These are phyloP conservation scores for Heliophila coronopifolia DNA, from an alignment of 441 rosid genomes.

Conservation along the genomic window DNA sequence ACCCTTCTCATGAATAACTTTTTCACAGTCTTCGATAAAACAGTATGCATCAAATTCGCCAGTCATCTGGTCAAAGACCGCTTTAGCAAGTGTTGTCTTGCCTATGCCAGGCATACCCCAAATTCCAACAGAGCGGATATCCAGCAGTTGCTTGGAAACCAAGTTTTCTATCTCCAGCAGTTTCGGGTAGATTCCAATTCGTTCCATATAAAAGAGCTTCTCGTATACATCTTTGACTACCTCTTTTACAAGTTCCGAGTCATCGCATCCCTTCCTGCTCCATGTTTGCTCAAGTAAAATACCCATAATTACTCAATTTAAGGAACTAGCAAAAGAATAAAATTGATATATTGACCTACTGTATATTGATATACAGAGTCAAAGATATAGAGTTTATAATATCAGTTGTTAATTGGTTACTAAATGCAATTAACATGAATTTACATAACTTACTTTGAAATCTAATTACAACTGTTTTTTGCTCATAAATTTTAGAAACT, in stretches of 20 bases:
- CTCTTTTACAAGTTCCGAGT: conserved; percentile 26
- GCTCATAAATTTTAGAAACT: no score
- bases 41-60: conserved; percentile 21
- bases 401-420: no score
- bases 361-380: no score
- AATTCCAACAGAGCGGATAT: conserved; percentile 26
- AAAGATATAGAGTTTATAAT: no score
- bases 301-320: not conserved
- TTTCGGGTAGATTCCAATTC: conserved; percentile 21
- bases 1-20: not conserved
- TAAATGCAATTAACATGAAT: no score
- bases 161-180: conserved; percentile 1
- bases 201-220: not conserved
- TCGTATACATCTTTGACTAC: conserved; percentile 8
- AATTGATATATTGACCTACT: no score
- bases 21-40: conserved; percentile 12
- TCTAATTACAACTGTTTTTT: no score
- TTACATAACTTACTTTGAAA: no score
- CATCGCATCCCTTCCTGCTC: conserved; percentile 9
- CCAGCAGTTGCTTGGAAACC: not conserved
- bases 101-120: conserved; percentile 43
- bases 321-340: no score
- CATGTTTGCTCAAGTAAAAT: no score
- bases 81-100: conserved; percentile 27
- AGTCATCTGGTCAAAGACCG: not conserved